These are phyloP conservation scores for Zea mays DNA, from an alignment of 176 grass and related monocot genomes.

Conservation along the genomic window DNA sequence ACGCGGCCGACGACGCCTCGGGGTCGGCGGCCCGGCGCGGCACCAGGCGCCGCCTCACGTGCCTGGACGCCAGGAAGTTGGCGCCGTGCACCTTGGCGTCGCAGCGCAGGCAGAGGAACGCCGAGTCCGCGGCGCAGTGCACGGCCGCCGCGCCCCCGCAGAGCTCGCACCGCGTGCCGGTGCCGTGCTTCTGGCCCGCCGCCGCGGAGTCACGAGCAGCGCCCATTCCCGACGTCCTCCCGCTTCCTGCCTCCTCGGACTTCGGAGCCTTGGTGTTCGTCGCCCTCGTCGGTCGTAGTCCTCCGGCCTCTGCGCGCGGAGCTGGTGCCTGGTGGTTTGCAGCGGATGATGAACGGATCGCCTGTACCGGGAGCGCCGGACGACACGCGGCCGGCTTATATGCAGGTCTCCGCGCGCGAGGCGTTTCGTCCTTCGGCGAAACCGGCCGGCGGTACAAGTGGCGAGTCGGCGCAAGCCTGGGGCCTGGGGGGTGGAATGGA, in stretches of 20 bases:
- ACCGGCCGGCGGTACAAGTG: constrained; percentile 11
- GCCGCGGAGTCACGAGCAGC: not conserved
- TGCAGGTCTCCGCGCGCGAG: not conserved
- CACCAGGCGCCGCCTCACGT: constrained; percentile 50
- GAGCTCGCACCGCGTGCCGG: constrained; percentile 50
- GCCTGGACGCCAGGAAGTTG: constrained; percentile 86
- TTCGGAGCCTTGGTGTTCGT: not conserved
- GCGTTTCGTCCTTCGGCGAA: constrained; percentile 10
- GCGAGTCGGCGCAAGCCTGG: not conserved
- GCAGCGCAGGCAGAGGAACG: constrained; percentile 74
- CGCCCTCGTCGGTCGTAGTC: not conserved
- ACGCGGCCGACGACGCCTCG: not conserved
- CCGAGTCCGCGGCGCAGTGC: constrained; percentile 82
- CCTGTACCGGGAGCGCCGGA: not conserved
- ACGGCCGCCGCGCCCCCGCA: constrained; percentile 57
- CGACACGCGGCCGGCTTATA: not conserved
- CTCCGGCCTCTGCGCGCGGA: not conserved
- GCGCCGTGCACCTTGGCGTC: constrained; percentile 85
- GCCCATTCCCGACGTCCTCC: constrained; percentile 14
- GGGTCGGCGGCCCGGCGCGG: not conserved
- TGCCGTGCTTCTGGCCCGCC: not conserved
- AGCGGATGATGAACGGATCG: not conserved
- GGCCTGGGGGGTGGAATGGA: not conserved
- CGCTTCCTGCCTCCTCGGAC: not conserved
- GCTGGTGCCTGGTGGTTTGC: not conserved